Conservation (phyloP, 2,329 filamentous ascomycete genomes). For the Tolypocladium ovalisporum region DNA sequence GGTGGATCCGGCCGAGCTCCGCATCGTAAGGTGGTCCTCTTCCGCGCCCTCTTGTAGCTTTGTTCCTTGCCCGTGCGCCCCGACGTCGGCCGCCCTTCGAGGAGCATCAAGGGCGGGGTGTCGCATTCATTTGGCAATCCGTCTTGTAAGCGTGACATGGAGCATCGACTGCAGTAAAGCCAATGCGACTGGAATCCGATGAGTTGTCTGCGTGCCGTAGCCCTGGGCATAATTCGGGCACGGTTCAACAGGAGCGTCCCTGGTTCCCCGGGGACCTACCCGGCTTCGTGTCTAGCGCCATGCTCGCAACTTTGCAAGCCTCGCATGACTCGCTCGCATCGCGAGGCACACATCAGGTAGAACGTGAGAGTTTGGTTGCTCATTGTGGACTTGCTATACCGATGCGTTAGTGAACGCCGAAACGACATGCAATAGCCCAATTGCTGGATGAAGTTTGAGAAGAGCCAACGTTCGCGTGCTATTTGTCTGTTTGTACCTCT, state of each 20-base stretch:
- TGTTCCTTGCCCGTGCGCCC: not conserved
- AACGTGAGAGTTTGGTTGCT: not conserved
- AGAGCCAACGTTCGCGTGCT: no score
- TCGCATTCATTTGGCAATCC: not conserved
- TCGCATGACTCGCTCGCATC: not conserved
- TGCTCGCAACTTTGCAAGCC: no score
- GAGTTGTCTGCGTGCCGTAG: not conserved
- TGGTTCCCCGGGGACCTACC: not conserved
- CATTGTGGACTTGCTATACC: not conserved
- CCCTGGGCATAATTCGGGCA: not conserved
- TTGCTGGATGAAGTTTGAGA: no score
- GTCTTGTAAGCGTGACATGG: not conserved
- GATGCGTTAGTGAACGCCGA: no score
- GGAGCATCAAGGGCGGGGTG: not conserved
- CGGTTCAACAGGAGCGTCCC: not conserved
- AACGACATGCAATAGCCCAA: no score
- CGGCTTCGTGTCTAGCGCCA: not conserved
- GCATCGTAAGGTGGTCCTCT: not conserved
- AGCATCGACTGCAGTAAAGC: not conserved
- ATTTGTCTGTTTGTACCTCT: no score
- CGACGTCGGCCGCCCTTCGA: not conserved
- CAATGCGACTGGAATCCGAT: not conserved
- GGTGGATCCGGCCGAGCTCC: not conserved
- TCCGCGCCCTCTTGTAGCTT: not conserved
- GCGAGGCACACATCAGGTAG: no score